Base-by-base conservation (phyloP, 225 moss, liverwort and hornwort genomes). In the Physcomitrium patens region DNA sequence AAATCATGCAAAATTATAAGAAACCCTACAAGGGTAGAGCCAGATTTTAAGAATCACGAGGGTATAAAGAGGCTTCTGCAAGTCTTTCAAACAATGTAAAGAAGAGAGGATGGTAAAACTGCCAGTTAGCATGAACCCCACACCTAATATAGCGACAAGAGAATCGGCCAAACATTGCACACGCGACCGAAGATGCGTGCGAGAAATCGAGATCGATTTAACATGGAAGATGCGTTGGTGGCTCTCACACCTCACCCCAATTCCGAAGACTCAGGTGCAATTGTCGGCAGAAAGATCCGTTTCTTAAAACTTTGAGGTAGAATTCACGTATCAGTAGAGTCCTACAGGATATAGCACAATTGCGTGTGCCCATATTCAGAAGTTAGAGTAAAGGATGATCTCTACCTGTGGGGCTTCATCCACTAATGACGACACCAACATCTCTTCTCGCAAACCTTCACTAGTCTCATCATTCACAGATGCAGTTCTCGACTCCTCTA, bases 371-470 rank as follows among this genome's bases (percentile, higher is more conserved):
- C 24, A 50, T 44, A 24, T 12, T n/a, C 0, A 17, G 3, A 20
- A 68, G 42, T 19, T 50, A 74, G 47, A n/a, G 47, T 58, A 37
- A 47, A 50, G 42, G 45, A 5, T 42, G 37, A 28, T 4, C 47
- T 27, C 14, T 58, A 88, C 88, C 88, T 85, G 80, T 59, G 85
- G 80, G 8, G 85, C 75, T 27, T 82, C 82, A 8, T 74, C 57
- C 59, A 77, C 78, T 10, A 80, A 57, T 12, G 83, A 79, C 56
- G 88, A 80, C 61, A 83, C 48, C 57, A 75, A 51, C 48, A 77
- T 19, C 52, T 83, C 78, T 72, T 88, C 80, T 26, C 42, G 77
- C 26, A 78, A 61, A 44, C 28, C 67, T 60, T 80, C 85, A 15
- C 48, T 42, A 5, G 55, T 49, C 17, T 67, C 77, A 45, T 18